phyloP scores from a whole-genome alignment of 179 eudicot genomes.

The Beta lomatogona region DNA sequence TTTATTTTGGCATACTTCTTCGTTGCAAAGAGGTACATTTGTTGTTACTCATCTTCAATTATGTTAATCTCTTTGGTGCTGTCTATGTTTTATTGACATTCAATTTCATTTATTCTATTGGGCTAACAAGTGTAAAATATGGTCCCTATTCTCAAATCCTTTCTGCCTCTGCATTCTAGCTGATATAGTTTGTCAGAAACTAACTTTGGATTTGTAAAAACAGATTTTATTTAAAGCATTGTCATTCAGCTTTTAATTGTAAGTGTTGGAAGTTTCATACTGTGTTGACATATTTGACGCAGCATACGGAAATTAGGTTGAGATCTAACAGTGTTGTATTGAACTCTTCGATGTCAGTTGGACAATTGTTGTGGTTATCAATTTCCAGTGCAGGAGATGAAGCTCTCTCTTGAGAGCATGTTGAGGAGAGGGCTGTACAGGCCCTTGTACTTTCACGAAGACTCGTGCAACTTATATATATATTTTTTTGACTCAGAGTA shows the following conservation, averaged over 20 bases:
- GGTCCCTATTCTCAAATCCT: background rate
- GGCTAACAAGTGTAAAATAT: constrained; percentile 2
- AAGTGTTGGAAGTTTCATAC: background rate
- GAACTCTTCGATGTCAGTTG: background rate
- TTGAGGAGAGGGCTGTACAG: background rate
- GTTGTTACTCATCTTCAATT: background rate
- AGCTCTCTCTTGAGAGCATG: background rate
- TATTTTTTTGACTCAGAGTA: no score
- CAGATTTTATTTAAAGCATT: background rate
- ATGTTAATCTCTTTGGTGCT: background rate
- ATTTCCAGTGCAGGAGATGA: background rate
- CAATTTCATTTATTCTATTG: background rate
- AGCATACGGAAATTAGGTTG: background rate
- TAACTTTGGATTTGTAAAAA: background rate
- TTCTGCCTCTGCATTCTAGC: background rate
- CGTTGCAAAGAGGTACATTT: constrained; percentile 34
- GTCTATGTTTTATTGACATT: background rate
- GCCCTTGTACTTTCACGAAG: background rate
- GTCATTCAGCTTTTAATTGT: background rate
- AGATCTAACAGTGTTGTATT: background rate
- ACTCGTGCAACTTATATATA: background rate
- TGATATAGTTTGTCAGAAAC: background rate
- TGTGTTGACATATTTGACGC: background rate
- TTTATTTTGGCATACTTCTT: background rate
- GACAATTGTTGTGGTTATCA: background rate